Percentiles rank a stretch among this genome's conserved stretches.
Conservation (phyloP, 306 rosid genomes). For the Corylus heterophylla region DNA sequence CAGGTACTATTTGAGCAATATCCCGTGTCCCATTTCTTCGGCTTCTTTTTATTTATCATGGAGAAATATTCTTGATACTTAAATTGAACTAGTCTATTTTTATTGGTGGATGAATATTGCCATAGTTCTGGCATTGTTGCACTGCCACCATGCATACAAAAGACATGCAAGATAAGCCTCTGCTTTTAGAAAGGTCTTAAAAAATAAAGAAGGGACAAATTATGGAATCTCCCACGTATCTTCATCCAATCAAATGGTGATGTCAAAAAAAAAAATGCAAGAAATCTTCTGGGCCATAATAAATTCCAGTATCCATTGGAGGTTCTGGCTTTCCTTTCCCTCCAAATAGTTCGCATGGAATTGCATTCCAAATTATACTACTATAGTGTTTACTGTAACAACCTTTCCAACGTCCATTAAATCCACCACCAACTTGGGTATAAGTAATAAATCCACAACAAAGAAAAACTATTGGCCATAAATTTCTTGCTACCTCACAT, state of each 20-base stretch:
- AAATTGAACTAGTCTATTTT: neutral
- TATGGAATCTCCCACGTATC: neutral
- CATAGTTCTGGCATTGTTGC: too few relatives aligned
- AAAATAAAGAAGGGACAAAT: too few relatives aligned
- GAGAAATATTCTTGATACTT: neutral
- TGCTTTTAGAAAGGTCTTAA: neutral
- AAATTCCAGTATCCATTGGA: neutral
- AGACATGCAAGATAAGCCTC: neutral
- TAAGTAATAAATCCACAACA: neutral
- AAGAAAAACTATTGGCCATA: neutral
- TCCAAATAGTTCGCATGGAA: too few relatives aligned
- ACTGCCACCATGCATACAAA: neutral
- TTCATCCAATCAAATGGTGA: neutral
- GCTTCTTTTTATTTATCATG: neutral
- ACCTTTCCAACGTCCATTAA: neutral
- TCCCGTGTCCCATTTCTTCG: neutral
- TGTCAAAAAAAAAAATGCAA: too few relatives aligned
- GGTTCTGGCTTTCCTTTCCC: too few relatives aligned
- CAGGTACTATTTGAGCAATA: conserved; percentile 52
- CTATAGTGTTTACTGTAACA: neutral
- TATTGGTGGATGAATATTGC: too few relatives aligned
- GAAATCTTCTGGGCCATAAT: neutral
- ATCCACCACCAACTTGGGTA: neutral
- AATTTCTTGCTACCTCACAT: neutral
- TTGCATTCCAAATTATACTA: neutral